Base-by-base conservation (phyloP, 2,329 filamentous ascomycete genomes). In the Clonostachys solani region DNA sequence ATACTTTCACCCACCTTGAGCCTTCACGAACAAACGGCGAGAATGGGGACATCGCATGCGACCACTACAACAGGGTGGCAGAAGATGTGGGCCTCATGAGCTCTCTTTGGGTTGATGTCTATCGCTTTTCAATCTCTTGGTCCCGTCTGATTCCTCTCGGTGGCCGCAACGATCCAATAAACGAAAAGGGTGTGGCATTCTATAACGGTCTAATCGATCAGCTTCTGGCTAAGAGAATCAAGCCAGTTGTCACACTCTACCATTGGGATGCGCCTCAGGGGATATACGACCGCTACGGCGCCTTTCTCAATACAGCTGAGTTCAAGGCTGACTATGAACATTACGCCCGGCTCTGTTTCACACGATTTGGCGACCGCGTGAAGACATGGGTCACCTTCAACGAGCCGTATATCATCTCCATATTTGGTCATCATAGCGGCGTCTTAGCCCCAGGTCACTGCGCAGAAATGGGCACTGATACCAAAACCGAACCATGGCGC, bases 331-430 rank as follows among this genome's bases (percentile, higher is more conserved):
- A 95, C 69, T 95, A 83, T 62, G 84, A 86, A 56, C 72, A 86
- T 67, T 95, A 92, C 61, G 86, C 89, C 10, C 83, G 85, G 51
- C 73, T 89, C 43, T 74, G 89, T 58, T 95, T 91, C 71, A 77
- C 85, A 61, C 80, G 83, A 2, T 75, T 95, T 43, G 75, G 76
- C 8, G 79, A 83, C 46, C 86, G 84, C 65, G 89, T 91, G 59
- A 89, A 90, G 73, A 78, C 89, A 68, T 95, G 90, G 90, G 89
- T 92, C 65, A 94, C 89, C 23, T 90, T 92, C 71, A 94, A 94
- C 64, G 89, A 95, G 72, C 90, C 90, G 5, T 94, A 87, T 83
- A 95, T 89, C 68, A 88, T 82, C 53, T 82, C 86, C 45, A 84
- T 94, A 51, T 77, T 94, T 40, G 89, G 89, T 35, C 94, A 92